phyloP scores from a whole-genome alignment of 1,139 yeast species.

The Candida buenavistaensis region DNA sequence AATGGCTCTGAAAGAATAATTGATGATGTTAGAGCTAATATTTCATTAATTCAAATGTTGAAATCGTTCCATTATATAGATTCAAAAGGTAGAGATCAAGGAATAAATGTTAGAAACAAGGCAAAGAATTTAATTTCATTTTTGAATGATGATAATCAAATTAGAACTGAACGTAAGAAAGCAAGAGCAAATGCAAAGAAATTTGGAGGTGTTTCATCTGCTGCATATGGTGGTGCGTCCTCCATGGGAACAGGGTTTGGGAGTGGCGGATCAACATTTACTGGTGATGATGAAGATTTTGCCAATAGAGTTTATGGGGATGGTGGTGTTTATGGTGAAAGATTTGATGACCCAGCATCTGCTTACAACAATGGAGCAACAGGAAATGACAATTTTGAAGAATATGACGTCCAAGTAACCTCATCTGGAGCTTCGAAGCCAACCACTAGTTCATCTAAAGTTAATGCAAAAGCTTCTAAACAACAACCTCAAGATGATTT shows the following conservation, averaged over 20 bases:
- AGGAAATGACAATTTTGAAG: slow-evolving; percentile 59
- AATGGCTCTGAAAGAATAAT: slow-evolving; percentile 94
- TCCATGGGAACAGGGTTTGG: slow-evolving; percentile 34
- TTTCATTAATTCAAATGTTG: slow-evolving; percentile 82
- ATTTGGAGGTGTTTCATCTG: slow-evolving; percentile 67
- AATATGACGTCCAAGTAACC: slow-evolving; percentile 54
- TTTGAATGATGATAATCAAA: slow-evolving; percentile 72
- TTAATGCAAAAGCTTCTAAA: slow-evolving; percentile 34
- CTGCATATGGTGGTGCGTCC: slow-evolving; percentile 53
- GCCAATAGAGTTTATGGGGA: slow-evolving; percentile 70
- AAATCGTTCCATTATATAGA: slow-evolving; percentile 94
- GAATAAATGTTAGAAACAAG: slow-evolving; percentile 90
- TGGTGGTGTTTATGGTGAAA: slow-evolving; percentile 76
- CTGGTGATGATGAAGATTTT: slow-evolving; percentile 44
- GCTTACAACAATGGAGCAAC: slow-evolving; percentile 41
- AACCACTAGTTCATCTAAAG: slow-evolving; percentile 44
- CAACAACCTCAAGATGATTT: slow-evolving; percentile 35
- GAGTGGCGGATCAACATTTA: slow-evolving; percentile 16
- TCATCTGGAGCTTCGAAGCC: slow-evolving; percentile 29
- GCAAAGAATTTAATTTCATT: slow-evolving; percentile 73
- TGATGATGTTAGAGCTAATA: slow-evolving; percentile 87
- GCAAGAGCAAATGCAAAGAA: slow-evolving; percentile 83
- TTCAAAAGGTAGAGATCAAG: slow-evolving; percentile 94
- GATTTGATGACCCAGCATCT: slow-evolving; percentile 59
- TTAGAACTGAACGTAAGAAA: slow-evolving; percentile 84